phyloP scores from a whole-genome alignment of 169 alveolate genomes.

The Plasmodium reichenowi region DNA sequence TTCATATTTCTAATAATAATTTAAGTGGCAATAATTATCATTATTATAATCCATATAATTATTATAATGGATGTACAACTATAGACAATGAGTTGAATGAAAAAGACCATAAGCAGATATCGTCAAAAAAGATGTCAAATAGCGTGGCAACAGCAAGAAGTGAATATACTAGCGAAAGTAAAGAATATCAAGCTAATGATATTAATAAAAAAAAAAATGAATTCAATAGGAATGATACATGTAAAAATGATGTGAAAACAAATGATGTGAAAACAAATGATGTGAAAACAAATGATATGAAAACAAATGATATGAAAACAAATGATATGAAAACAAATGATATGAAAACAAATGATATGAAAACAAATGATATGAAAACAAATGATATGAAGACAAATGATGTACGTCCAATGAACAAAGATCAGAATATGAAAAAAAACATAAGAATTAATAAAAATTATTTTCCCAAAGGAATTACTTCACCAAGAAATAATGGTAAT shows the following conservation, averaged over 20 bases:
- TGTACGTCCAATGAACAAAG: conserved; percentile 3
- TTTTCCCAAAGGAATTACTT: neutral
- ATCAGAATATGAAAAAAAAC: conserved; percentile 21
- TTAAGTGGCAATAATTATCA: neutral
- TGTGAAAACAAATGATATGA: too few species aligned
- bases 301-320: too few species aligned
- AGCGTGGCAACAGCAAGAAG: neutral
- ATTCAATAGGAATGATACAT: conserved; percentile 1
- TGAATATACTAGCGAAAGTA: neutral
- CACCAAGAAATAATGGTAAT: conserved; percentile 2
- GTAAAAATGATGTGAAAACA: too few species aligned
- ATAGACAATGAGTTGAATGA: conserved; percentile 1
- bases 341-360: too few species aligned
- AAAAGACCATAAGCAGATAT: neutral
- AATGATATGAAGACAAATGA: too few species aligned
- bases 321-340: too few species aligned
- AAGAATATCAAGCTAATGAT: conserved; percentile 1
- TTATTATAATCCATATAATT: neutral
- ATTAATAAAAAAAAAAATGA: conserved; percentile 8
- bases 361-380: too few species aligned
- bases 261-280: too few species aligned
- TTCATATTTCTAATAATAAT: neutral
- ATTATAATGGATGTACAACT: neutral
- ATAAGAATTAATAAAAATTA: conserved; percentile 20
- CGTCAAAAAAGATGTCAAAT: neutral